Percentiles rank a stretch among this genome's conserved stretches.
These are phyloP conservation scores for Russula griseocarnosa DNA, from an alignment of 768 basidiomycete species.

Conservation along the genomic window DNA sequence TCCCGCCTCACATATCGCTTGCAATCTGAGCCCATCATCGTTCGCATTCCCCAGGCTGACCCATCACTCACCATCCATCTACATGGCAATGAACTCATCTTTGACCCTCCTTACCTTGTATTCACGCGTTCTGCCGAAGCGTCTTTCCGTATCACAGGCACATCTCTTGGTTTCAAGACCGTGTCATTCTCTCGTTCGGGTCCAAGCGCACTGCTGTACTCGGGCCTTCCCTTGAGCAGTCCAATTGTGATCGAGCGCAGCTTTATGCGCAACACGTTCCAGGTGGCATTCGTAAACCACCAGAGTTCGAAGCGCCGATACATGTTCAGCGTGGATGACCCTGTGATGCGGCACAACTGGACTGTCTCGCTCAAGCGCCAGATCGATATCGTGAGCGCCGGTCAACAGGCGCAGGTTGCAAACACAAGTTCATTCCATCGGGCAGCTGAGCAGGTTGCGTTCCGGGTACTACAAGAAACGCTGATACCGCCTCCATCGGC, in stretches of 20 bases:
- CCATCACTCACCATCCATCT: conserved; percentile 78
- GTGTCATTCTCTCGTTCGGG: conserved; percentile 84
- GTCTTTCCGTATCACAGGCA: conserved; percentile 89
- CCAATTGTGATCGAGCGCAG: conserved; percentile 80
- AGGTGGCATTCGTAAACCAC: conserved; percentile 77
- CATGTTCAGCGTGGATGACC: conserved; percentile 90
- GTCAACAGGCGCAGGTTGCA: conserved; percentile 30
- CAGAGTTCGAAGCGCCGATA: conserved; percentile 72
- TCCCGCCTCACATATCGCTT: conserved; percentile 78
- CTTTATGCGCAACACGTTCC: conserved; percentile 97
- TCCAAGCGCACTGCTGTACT: conserved; percentile 75
- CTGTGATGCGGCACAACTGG: conserved; percentile 73
- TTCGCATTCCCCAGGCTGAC: conserved; percentile 83
- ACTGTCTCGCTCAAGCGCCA: conserved; percentile 61
- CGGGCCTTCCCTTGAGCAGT: conserved; percentile 74
- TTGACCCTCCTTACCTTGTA: conserved; percentile 79
- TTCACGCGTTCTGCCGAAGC: conserved; percentile 77
- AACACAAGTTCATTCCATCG: conserved; percentile 46
- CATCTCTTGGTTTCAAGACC: conserved; percentile 73
- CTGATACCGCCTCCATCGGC: conserved; percentile 46
- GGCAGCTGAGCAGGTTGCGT: conserved; percentile 71
- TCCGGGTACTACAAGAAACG: conserved; percentile 81
- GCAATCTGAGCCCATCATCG: conserved; percentile 82
- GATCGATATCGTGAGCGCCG: conserved; percentile 48
- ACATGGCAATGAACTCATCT: conserved; percentile 80